These are phyloP conservation scores for Cercospora sp. DNA, from an alignment of 2,329 filamentous ascomycete species.

Conservation along the genomic window DNA sequence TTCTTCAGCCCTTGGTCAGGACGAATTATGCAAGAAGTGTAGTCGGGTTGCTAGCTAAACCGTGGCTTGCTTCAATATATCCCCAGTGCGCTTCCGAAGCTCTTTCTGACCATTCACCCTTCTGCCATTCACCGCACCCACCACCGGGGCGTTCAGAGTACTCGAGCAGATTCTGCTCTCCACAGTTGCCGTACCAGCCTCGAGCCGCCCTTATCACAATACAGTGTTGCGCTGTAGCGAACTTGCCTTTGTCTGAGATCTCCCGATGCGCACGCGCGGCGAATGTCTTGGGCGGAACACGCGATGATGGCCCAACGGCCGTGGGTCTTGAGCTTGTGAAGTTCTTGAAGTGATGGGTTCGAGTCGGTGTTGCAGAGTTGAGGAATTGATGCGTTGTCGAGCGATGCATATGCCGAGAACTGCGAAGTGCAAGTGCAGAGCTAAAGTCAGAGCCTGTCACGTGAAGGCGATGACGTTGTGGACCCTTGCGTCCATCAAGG, in stretches of 20 bases:
- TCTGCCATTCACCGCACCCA: neutral
- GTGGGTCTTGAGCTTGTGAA: neutral
- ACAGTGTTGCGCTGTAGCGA: neutral
- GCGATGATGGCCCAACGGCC: neutral
- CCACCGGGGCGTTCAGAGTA: neutral
- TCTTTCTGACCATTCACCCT: slow-evolving; percentile 33
- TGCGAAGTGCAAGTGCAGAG: neutral
- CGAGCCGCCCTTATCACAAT: neutral
- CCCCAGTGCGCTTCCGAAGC: slow-evolving; percentile 25
- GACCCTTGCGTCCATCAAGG: neutral
- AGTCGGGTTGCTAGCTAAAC: slow-evolving; percentile 52
- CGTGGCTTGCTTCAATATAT: slow-evolving; percentile 14
- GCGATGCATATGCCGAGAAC: neutral
- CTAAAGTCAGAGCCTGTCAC: neutral
- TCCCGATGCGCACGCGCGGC: neutral
- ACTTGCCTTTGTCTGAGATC: neutral
- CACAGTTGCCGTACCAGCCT: neutral
- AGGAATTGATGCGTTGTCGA: neutral
- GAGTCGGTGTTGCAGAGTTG: neutral
- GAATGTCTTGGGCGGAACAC: neutral
- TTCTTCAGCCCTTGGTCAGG: slow-evolving; percentile 18
- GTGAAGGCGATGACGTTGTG: neutral
- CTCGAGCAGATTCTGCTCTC: neutral
- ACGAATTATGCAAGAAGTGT: slow-evolving; percentile 30
- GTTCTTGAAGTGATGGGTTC: neutral